Conservation (phyloP, 768 basidiomycete species). For the Tricholoma saponaceum region DNA sequence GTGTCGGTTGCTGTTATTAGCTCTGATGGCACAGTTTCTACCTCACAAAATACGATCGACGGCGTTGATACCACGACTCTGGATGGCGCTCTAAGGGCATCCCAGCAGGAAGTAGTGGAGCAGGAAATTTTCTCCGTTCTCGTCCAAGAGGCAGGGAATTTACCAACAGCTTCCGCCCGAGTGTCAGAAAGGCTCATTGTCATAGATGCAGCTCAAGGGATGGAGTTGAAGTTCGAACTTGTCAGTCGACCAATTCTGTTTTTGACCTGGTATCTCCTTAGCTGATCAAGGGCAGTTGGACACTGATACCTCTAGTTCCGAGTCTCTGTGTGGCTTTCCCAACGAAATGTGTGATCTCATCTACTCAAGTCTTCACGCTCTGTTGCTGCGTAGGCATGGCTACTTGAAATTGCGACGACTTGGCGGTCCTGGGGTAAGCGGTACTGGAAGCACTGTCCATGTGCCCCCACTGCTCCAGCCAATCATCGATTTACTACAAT, state of each 20-base stretch:
- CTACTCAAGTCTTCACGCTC: conserved; percentile 56
- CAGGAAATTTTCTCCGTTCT: conserved; percentile 76
- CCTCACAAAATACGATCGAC: conserved; percentile 34
- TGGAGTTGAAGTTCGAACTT: conserved; percentile 70
- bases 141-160: conserved; percentile 69
- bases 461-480: conserved; percentile 63
- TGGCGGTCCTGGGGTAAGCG: conserved; percentile 20
- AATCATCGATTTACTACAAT: conserved; percentile 76
- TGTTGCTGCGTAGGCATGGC: conserved; percentile 60
- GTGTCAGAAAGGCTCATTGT: conserved; percentile 77
- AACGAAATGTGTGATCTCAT: conserved; percentile 61
- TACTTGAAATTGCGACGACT: conserved; percentile 40
- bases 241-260: conserved; percentile 33
- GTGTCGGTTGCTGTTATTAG: conserved; percentile 46
- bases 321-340: conserved; percentile 13
- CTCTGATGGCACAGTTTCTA: conserved; percentile 26
- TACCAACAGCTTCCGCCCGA: conserved; percentile 72
- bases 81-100: conserved; percentile 48
- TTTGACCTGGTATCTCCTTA: neutral
- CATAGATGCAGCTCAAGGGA: conserved; percentile 70
- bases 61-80: conserved; percentile 32
- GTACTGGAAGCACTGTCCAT: conserved; percentile 9
- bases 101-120: conserved; percentile 72
- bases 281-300: conserved; percentile 27
- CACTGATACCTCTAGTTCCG: conserved; percentile 14